Evolutionary conservation across 1,284 basidiomycete genomes (phyloP), one percentile per base, ranked within the genome.

Genomic region (Tausonia pullulans): DNA sequence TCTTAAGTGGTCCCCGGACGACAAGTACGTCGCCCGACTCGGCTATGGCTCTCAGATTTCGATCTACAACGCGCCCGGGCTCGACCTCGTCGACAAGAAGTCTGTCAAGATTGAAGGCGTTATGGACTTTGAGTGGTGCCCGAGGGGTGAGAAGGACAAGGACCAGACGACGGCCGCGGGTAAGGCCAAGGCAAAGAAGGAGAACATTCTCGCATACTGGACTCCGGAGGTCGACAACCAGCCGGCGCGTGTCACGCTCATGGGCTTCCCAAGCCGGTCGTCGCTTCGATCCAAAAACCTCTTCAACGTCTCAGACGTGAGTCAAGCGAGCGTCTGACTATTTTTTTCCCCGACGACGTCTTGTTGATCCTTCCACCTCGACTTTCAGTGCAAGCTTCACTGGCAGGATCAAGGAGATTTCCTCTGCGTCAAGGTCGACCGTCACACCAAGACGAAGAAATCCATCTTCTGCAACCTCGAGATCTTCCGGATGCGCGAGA

Each of bases 351-450:
- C 16, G 51, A 55, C 40, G 4, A 41, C 50, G 46, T 14, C n/a
- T 46, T 10, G n/a, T 51, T 67, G 49, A 55, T 52, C 16, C 40
- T 14, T 16, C 10, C 27, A 40, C 13, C 27, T 48, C 27, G 27
- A 27, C 27, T 27, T 41, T 57, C 71, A 96, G 92, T 98, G 94
- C 78, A 98, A 98, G 80, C 83, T 99, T 58, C 88, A 90, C 78
- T 99, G 93, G 94, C 96, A 99, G 79, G 96, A 95, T 73, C 90
- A 96, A 75, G 96, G 96, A 60, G 94, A 98, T 78, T 98, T 92
- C 81, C 84, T 99, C 41, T 98, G 96, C 73, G 96, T 98, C 78
- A 98, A 97, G 79, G 96, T 99, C 66, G 96, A 99, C 78, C 88
- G 96, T 67, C 94, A 98, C 76, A 98, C 95, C 56, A 98, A 98